These are phyloP conservation scores for Ilyonectria mors-panacis DNA, from an alignment of 2,329 filamentous ascomycete species.

Conservation along the genomic window DNA sequence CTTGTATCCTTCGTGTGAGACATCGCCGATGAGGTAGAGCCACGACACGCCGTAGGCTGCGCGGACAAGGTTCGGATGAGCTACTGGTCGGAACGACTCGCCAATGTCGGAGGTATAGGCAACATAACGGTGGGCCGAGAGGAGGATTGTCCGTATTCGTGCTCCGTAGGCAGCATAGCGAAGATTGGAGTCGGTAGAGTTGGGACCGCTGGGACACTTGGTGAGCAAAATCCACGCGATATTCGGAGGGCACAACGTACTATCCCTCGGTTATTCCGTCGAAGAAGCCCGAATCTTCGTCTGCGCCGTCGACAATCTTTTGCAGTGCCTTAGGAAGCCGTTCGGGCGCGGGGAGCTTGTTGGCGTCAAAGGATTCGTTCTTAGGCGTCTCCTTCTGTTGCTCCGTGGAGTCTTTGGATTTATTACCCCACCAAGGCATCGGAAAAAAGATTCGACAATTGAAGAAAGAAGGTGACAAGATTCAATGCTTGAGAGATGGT, in stretches of 20 bases:
- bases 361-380: conserved; percentile 57
- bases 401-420: conserved; percentile 54
- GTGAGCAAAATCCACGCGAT: conserved; percentile 36
- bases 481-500: conserved; percentile 3
- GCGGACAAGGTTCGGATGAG: conserved; percentile 86
- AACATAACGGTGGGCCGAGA: conserved; percentile 94
- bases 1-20: conserved; percentile 94
- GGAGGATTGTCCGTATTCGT: conserved; percentile 86
- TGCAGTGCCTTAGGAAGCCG: conserved; percentile 71
- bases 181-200: conserved; percentile 87
- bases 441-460: conserved; percentile 8
- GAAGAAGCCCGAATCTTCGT: conserved; percentile 80
- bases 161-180: conserved; percentile 95
- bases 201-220: conserved; percentile 59
- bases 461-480: not conserved
- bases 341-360: conserved; percentile 63
- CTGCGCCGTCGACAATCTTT: conserved; percentile 70
- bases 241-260: conserved; percentile 65
- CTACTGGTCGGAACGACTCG: conserved; percentile 94
- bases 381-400: conserved; percentile 45
- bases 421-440: conserved; percentile 61
- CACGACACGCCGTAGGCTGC: conserved; percentile 92
- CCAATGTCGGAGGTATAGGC: conserved; percentile 98
- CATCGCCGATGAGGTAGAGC: conserved; percentile 93
- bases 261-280: conserved; percentile 84